Conservation (phyloP, 495 filamentous ascomycete genomes). For the Peziza echinospora region DNA sequence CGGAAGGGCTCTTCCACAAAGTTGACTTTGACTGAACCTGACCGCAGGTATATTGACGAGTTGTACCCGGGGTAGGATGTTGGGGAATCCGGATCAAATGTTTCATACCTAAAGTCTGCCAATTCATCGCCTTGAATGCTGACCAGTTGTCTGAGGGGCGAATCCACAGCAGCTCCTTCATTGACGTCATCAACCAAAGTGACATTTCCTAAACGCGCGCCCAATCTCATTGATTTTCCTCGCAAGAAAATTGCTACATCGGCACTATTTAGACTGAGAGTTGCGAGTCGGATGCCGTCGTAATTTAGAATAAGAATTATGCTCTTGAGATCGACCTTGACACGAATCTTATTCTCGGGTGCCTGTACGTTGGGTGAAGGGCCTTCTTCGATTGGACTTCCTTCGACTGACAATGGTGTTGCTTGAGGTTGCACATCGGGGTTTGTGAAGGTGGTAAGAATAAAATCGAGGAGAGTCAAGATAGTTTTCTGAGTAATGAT, state of each 20-base stretch:
- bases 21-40: slow-evolving; percentile 87
- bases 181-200: slow-evolving; percentile 87
- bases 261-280: slow-evolving; percentile 72
- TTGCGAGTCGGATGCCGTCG: slow-evolving; percentile 84
- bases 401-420: slow-evolving; percentile 19
- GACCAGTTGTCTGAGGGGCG: slow-evolving; percentile 64
- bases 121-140: slow-evolving; percentile 90
- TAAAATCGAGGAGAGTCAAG: slow-evolving; percentile 84
- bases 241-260: slow-evolving; percentile 76
- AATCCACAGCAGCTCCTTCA: slow-evolving; percentile 58
- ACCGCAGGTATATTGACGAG: slow-evolving; percentile 65
- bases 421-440: slow-evolving; percentile 31
- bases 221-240: slow-evolving; percentile 64
- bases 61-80: slow-evolving; percentile 82
- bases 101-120: slow-evolving; percentile 95
- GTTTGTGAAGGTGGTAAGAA: slow-evolving; percentile 81
- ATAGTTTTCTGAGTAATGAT: slow-evolving; percentile 85
- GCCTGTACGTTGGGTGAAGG: slow-evolving; percentile 20
- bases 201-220: slow-evolving; percentile 66
- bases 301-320: slow-evolving; percentile 94
- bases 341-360: slow-evolving; percentile 38
- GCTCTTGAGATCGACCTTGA: slow-evolving; percentile 82
- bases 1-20: slow-evolving; percentile 93
- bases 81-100: slow-evolving; percentile 51
- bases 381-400: slow-evolving; percentile 16